Evolutionary conservation across 2,329 filamentous ascomycete species (phyloP), one percentile per base, ranked within the genome.

Genomic region (Claviceps sp.): DNA sequence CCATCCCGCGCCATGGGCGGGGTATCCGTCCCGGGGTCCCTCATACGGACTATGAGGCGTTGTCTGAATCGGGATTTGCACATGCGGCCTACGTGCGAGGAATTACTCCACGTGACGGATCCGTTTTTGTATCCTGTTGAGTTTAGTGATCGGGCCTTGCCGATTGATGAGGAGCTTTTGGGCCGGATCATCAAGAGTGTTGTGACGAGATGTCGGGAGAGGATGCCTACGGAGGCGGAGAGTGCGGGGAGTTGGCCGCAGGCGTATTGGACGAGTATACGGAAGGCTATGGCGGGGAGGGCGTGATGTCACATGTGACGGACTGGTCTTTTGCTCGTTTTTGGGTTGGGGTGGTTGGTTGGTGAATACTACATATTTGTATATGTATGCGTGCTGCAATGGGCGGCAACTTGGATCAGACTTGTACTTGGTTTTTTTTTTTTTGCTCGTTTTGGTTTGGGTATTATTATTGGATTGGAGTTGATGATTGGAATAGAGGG

Each of bases 1-100:
- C 84, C 84, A 0, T 74, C 81, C 1, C 73, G 76, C 2, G 87
- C 84, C 13, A 71, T 89, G 49, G 87, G 87, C 44, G 83, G 74
- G 50, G 72, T 75, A 1, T 69, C 71, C 0, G 79, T 87, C 1
- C 82, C 82, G 0, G 68, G 72, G 0, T 76, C 75, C 11, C 68
- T 85, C 13, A 65, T 85, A 38, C 69, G 75, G 34, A 85, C 82
- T 0, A 73, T 87, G 72, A 76, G 71, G 59, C 73, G 76, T 16
- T 86, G 82, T 59, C 70, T 87, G 8, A 74, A 73, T 60, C 75
- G 82, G 50, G 80, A 86, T 57, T 76, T 77, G 58, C 73, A 78
- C 57, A 70, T 78, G 61, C 73, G 83, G 1, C 82, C 82, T 2
- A 82, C 82, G 0, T 83, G 80, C 59, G 76, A 75, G 22, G 77